Conservation (phyloP, 2,329 filamentous ascomycete species). For the Biscogniauxia mediterranea region DNA sequence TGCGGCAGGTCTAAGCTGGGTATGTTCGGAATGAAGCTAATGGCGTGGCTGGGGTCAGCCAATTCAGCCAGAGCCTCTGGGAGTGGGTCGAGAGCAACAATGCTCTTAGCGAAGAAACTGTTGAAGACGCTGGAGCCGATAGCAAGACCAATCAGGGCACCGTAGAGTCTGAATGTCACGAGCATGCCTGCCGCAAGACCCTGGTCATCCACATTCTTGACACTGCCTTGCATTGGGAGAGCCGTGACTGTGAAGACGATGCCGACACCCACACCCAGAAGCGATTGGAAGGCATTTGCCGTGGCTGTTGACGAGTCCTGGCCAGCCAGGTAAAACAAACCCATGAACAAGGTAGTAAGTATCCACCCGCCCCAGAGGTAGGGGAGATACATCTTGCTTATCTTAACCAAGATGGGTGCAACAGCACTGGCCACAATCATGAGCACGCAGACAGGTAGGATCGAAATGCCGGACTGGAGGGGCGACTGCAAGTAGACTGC, state of each 20-base stretch:
- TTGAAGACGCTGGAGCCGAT: slow-evolving; percentile 34
- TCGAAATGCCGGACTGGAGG: slow-evolving; percentile 42
- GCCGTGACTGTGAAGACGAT: not conserved
- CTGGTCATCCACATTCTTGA: slow-evolving; percentile 29
- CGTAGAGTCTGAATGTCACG: slow-evolving; percentile 35
- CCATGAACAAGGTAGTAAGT: slow-evolving; percentile 1
- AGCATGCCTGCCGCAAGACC: slow-evolving; percentile 35
- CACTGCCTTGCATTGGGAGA: slow-evolving; percentile 35
- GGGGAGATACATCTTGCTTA: slow-evolving; percentile 52
- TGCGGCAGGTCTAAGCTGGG: too few species aligned
- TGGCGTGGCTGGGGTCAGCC: not conserved
- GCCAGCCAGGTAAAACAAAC: slow-evolving; percentile 1
- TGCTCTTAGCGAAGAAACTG: slow-evolving; percentile 21
- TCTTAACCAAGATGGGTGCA: slow-evolving; percentile 51
- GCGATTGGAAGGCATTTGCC: not conserved
- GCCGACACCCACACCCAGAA: slow-evolving; percentile 4
- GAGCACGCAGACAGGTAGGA: slow-evolving; percentile 54
- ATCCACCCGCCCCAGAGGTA: slow-evolving; percentile 9
- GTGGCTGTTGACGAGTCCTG: not conserved
- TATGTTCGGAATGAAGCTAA: too few species aligned
- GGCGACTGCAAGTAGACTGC: slow-evolving; percentile 30
- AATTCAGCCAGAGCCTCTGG: slow-evolving; percentile 10
- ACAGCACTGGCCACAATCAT: slow-evolving; percentile 62
- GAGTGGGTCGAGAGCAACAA: slow-evolving; percentile 11
- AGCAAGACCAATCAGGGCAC: slow-evolving; percentile 35